Conservation (phyloP, 192 early-diverging fungal species). For the Backusella tuberculispora region DNA sequence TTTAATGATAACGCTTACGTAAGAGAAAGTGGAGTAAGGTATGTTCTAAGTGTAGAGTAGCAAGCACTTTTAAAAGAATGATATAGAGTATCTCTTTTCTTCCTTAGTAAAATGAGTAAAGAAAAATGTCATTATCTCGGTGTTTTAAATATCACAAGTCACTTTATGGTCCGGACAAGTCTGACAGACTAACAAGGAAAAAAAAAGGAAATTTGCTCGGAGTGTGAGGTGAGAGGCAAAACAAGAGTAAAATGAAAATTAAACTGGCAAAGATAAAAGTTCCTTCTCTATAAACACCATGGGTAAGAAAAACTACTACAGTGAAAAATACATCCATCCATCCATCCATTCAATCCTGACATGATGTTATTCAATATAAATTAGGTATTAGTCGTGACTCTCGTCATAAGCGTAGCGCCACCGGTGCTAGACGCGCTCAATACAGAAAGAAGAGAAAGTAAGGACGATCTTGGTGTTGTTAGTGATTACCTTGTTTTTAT, state of each 20-base stretch:
- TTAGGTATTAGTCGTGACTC: slow-evolving; percentile 99
- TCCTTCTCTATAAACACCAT: slow-evolving; percentile 33
- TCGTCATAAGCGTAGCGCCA: slow-evolving; percentile 97
- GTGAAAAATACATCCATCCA: slow-evolving; percentile 37
- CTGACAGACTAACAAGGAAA: background rate
- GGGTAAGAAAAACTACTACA: slow-evolving; percentile 20
- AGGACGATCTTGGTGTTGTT: background rate
- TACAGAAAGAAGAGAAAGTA: slow-evolving; percentile 99
- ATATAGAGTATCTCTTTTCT: too few relatives aligned
- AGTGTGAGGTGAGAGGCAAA: slow-evolving; percentile 10
- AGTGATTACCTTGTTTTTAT: background rate
- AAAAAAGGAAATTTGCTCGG: slow-evolving; percentile 10
- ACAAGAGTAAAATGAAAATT: slow-evolving; percentile 20
- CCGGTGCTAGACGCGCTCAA: slow-evolving; percentile 98
- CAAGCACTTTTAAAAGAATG: too few relatives aligned
- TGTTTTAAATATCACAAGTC: background rate
- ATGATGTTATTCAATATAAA: background rate
- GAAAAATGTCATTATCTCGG: background rate
- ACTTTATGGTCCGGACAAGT: slow-evolving; percentile 3
- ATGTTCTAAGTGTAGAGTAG: too few relatives aligned
- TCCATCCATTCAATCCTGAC: slow-evolving; percentile 6
- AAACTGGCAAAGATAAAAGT: slow-evolving; percentile 18
- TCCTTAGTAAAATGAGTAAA: too few relatives aligned
- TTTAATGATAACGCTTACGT: too few relatives aligned
- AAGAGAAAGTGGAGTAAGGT: too few relatives aligned